These are phyloP conservation scores for Gymnopus androsaceus DNA, from an alignment of 1,284 basidiomycete species.

Conservation along the genomic window DNA sequence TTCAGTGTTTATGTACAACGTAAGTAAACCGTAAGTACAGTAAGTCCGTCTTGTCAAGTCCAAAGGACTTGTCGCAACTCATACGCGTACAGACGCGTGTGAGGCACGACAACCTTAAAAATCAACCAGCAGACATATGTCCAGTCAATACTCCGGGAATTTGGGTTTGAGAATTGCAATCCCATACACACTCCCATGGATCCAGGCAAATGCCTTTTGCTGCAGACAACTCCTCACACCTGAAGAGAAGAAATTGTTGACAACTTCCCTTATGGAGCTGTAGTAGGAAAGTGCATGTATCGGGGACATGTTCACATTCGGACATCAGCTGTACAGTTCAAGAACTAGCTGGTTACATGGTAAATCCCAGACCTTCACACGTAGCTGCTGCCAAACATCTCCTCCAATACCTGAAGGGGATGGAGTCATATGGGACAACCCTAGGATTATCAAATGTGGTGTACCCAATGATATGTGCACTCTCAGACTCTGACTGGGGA, in stretches of 20 bases:
- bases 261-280: no score
- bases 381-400: neutral
- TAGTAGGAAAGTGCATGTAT: no score
- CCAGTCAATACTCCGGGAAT: slow-evolving; percentile 17
- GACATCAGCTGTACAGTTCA: no score
- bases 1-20: no score
- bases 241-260: no score
- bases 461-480: neutral
- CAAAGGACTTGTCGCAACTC: no score
- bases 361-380: neutral
- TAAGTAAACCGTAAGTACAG: no score
- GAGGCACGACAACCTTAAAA: no score
- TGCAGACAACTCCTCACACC: neutral
- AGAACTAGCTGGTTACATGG: no score
- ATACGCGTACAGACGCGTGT: no score
- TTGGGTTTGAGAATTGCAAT: slow-evolving; percentile 18
- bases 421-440: neutral
- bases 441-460: neutral
- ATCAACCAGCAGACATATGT: slow-evolving; percentile 31
- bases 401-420: neutral
- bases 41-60: no score
- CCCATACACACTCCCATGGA: slow-evolving; percentile 15
- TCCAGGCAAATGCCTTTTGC: neutral
- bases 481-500: neutral
- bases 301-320: no score